These are phyloP conservation scores for Leccinum truebloodii DNA, from an alignment of 768 basidiomycete species.

Conservation along the genomic window DNA sequence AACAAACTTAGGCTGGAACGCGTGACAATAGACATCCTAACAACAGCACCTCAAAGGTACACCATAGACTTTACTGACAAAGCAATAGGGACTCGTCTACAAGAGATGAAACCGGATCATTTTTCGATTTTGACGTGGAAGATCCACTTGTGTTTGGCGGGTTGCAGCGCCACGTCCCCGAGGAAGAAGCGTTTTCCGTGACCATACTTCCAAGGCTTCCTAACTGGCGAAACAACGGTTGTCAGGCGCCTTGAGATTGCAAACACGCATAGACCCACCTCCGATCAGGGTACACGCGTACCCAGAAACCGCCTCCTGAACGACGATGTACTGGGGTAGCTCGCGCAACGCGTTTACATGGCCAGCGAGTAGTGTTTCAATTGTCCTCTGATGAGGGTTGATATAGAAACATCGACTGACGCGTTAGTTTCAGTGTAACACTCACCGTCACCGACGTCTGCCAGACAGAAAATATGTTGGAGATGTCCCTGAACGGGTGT, in stretches of 20 bases:
- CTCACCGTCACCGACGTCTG: slow-evolving; percentile 25
- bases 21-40: slow-evolving; percentile 8
- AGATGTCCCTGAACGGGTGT: slow-evolving; percentile 11
- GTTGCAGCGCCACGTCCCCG: slow-evolving; percentile 15
- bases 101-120: not conserved
- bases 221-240: slow-evolving; percentile 13
- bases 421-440: not conserved
- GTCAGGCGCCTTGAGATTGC: slow-evolving; percentile 1
- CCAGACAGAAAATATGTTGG: slow-evolving; percentile 1
- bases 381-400: slow-evolving; percentile 14
- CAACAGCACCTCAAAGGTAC: not conserved
- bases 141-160: slow-evolving; percentile 31
- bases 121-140: slow-evolving; percentile 20
- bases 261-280: slow-evolving; percentile 6
- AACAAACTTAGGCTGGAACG: slow-evolving; percentile 36
- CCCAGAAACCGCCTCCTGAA: slow-evolving; percentile 15
- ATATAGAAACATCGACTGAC: not conserved
- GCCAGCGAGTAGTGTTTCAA: slow-evolving; percentile 27
- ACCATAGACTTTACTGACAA: slow-evolving; percentile 2
- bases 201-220: slow-evolving; percentile 32
- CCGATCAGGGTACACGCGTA: slow-evolving; percentile 19
- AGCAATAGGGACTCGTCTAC: not conserved
- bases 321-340: slow-evolving; percentile 18
- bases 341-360: slow-evolving; percentile 16
- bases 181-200: slow-evolving; percentile 29